These are phyloP conservation scores for Panicum miliaceum DNA, from an alignment of 176 grass and related monocot genomes.

Conservation along the genomic window DNA sequence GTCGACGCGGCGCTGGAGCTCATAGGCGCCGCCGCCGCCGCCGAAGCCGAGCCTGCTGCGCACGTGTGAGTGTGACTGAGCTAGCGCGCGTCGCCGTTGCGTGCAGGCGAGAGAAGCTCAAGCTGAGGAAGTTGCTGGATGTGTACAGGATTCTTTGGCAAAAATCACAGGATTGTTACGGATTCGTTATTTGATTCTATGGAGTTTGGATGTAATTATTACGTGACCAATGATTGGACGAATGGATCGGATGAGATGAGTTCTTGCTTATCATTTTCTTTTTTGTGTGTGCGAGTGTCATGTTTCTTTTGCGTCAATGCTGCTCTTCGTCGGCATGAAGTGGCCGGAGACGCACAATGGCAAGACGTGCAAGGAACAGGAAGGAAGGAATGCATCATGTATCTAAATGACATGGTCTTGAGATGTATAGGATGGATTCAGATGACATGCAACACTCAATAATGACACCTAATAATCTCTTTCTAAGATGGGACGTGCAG, in stretches of 20 bases:
- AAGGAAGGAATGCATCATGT: too few relatives aligned
- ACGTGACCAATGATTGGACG: neutral
- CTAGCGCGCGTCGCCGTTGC: constrained; percentile 6
- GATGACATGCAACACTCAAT: too few relatives aligned
- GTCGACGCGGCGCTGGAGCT: constrained; percentile 50
- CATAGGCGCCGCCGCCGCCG: neutral
- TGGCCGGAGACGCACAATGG: too few relatives aligned
- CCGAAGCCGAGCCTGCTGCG: neutral
- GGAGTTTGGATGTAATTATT: neutral
- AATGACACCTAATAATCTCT: too few relatives aligned
- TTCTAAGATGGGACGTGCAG: neutral
- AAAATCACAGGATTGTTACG: too few relatives aligned
- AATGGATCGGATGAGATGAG: too few relatives aligned
- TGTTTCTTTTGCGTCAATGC: neutral
- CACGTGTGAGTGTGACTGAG: neutral
- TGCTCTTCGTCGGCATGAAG: neutral
- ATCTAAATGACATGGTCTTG: too few relatives aligned
- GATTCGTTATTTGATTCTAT: neutral
- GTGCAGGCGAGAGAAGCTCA: neutral
- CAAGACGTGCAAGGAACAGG: constrained; percentile 34
- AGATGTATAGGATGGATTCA: too few relatives aligned
- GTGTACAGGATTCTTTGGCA: neutral
- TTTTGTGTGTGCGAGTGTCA: neutral
- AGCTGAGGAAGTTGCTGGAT: neutral
- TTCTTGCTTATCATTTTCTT: neutral